These are phyloP conservation scores for Helminthosporium solani DNA, from an alignment of 2,329 filamentous ascomycete genomes.

Conservation along the genomic window DNA sequence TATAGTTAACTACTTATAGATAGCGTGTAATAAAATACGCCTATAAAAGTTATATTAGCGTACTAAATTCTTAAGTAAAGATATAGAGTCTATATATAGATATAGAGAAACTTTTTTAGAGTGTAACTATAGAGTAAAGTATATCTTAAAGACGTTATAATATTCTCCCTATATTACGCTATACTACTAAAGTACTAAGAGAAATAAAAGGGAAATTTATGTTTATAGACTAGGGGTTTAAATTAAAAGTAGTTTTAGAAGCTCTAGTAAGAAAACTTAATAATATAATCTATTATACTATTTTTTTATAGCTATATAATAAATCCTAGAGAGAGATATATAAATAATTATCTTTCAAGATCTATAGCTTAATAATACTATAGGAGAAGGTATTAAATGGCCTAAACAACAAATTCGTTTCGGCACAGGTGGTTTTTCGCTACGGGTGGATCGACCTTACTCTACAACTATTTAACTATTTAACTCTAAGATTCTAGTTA, in stretches of 20 bases:
- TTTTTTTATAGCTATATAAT: not conserved
- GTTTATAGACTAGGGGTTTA: slow-evolving; percentile 1
- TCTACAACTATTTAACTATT: not conserved
- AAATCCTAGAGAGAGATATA: slow-evolving; percentile 1
- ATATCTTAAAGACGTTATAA: not conserved
- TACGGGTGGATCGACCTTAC: slow-evolving; percentile 2
- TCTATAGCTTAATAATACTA: not conserved
- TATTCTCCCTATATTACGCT: too few relatives aligned
- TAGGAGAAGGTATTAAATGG: slow-evolving; percentile 1
- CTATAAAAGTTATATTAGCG: too few relatives aligned
- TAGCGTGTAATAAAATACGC: too few relatives aligned
- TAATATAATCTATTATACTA: not conserved
- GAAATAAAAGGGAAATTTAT: not conserved
- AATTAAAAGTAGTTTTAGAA: slow-evolving; percentile 2
- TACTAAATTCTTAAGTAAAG: not conserved
- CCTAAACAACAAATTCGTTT: slow-evolving; percentile 7
- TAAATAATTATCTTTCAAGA: not conserved
- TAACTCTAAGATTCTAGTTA: too few relatives aligned
- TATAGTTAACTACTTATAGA: not conserved
- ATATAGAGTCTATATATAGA: not conserved
- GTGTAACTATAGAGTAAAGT: not conserved
- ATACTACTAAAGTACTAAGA: not conserved
- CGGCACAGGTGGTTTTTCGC: slow-evolving; percentile 10
- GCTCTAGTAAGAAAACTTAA: not conserved
- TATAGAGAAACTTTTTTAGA: too few relatives aligned